Base-by-base conservation (phyloP, 2,329 filamentous ascomycete genomes). In the Penicillium carneum region DNA sequence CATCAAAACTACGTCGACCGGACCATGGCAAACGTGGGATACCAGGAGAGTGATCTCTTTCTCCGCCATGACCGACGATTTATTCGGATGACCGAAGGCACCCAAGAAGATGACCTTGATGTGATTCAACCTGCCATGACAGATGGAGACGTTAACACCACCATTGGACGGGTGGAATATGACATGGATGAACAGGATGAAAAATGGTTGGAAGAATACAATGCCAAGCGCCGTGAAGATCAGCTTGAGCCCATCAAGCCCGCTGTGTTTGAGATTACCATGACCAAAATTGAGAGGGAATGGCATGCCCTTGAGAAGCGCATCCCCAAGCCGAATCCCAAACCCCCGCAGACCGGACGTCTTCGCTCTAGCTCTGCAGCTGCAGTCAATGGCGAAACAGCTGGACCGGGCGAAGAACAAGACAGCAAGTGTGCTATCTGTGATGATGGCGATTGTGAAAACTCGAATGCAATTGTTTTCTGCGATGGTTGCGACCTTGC, bases 111-210 rank as follows among this genome's bases (percentile, higher is more conserved):
- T 69, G 87, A 89, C 66, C 78, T 88, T 20, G 86, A 87, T 63
- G 76, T 87, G 51, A 82, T 79, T 53, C 79, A 82, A 26, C 79
- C 81, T 20, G 72, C 84, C 18, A 86, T 84, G 63, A 81, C 81
- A 18, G 90, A 91, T 50, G 85, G 84, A 9, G 88, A 91, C 47
- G 74, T 80, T 6, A 82, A 84, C 55, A 76, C 80, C 33, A 79
- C 81, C 4, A 85, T 96, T 41, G 92, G 92, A 12, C 88, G 92
- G 59, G 95, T 99, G 20, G 95, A 99, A 75, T 99, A 99, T 76
- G 95, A 99, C 76, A 99, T 99, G 95, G 95, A 99, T 73, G 95
- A 99, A 78, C 95, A 99, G 74, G 95, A 99, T 76, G 93, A 97
- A 68, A 92, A 93, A 80, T 99, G 95, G 95, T 82, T 99, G 29